Evolutionary conservation across 148 eudicot genomes (phyloP), one percentile per base, ranked within the genome.

Genomic region (Simmondsia chinensis): DNA sequence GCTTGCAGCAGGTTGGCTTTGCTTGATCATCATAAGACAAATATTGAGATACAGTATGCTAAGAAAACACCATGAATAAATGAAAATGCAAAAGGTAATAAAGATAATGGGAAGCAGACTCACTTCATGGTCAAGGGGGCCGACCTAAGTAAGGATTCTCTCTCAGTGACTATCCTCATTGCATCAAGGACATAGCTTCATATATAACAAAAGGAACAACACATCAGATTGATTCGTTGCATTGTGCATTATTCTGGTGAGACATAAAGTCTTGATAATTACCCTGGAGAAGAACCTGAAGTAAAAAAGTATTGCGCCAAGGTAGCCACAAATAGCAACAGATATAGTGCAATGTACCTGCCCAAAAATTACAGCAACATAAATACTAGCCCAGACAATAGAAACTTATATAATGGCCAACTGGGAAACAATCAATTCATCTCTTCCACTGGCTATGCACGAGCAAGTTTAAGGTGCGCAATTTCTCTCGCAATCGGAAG

Each of bases 1-100:
- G 79, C 82, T 79, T 43, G 97, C 71, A 61, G 87, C 94, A 52
- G 87, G 77, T 67, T 80, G 97, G 50, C 97, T 88, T 88, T 71
- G 73, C 91, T 88, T 83, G 76, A 80, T 56, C 79, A 65, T 75
- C 63, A 57, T 12, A 72, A 70, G 15, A 51, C 28, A 11, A 40
- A 4, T 22, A 54, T 42, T 34, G 42, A 44, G 50, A 50, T 32
- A 44, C 15, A 12, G 22, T n/a, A 21, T 28, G 30, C 24, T 18
- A 3, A 20, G 21, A 12, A 15, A 30, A n/a, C 20, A 18, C 6
- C 2, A 43, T 43, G 24, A 18, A 21, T n/a, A 17, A n/a, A 22
- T 14, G 41, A 22, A 13, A 14, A 54, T 21, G 33, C 10, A 11
- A 7, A 42, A 54, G 28, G 26, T 18, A 26, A 27, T 17, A 2